Percentiles rank a stretch among this genome's conserved stretches.
These are phyloP conservation scores for Penicillium griseofulvum DNA, from an alignment of 2,329 filamentous ascomycete species.

Conservation along the genomic window DNA sequence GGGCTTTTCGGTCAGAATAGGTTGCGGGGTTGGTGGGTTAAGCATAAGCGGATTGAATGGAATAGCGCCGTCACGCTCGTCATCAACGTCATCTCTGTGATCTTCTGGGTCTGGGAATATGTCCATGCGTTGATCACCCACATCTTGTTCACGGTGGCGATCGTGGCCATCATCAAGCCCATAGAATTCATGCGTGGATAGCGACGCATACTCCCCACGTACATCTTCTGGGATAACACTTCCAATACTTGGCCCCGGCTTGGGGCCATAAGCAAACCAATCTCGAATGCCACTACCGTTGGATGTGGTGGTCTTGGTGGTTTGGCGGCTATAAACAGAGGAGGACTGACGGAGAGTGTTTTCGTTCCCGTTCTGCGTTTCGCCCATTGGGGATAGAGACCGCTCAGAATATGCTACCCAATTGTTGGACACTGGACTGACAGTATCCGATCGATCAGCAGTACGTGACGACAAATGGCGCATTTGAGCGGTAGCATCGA, in stretches of 20 bases:
- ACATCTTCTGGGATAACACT: conserved; percentile 34
- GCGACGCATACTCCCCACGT: conserved; percentile 39
- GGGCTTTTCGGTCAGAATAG: conserved; percentile 23
- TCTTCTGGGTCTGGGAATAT: conserved; percentile 35
- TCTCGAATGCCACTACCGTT: conserved; percentile 30
- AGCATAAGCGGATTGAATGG: conserved; percentile 45
- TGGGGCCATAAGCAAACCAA: conserved; percentile 35
- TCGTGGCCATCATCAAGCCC: conserved; percentile 33
- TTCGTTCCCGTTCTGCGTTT: conserved; percentile 20
- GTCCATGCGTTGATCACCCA: conserved; percentile 38
- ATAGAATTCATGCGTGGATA: conserved; percentile 35
- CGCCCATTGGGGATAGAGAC: conserved; percentile 29
- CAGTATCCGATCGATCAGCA: conserved; percentile 32
- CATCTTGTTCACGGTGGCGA: conserved; percentile 31
- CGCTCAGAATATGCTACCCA: conserved; percentile 43
- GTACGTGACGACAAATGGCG: conserved; percentile 29
- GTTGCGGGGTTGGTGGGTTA: conserved; percentile 47
- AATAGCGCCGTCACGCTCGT: conserved; percentile 17
- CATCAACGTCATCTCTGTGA: conserved; percentile 26
- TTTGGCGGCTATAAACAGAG: conserved; percentile 33
- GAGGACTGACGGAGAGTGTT: conserved; percentile 31
- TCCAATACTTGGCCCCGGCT: conserved; percentile 27
- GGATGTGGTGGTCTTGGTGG: conserved; percentile 26
- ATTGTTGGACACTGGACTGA: conserved; percentile 41
- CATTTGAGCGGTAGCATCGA: conserved; percentile 30